These are phyloP conservation scores for Xylaria intraflava DNA, from an alignment of 495 filamentous ascomycete genomes.

Conservation along the genomic window DNA sequence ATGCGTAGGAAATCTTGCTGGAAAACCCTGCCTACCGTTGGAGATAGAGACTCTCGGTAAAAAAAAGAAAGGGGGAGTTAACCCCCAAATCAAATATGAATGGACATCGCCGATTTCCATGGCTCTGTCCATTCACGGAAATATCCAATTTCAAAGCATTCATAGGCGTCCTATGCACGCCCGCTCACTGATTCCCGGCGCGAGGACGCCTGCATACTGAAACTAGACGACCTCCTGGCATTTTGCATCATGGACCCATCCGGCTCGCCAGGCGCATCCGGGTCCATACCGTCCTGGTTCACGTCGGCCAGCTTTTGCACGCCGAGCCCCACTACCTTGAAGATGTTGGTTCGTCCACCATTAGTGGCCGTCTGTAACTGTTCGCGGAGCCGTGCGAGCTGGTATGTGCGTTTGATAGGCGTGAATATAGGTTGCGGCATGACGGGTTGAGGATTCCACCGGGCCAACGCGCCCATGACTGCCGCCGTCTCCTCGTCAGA, in stretches of 20 bases:
- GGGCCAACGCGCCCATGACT: constrained; percentile 76
- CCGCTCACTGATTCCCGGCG: constrained; percentile 38
- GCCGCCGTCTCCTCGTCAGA: constrained; percentile 86
- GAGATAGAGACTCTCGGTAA: too few species aligned
- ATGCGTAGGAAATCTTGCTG: too few species aligned
- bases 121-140: too few species aligned
- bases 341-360: constrained; percentile 50
- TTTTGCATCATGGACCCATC: constrained; percentile 29
- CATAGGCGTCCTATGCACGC: constrained; percentile 27
- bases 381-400: constrained; percentile 79
- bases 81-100: neutral
- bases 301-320: constrained; percentile 41
- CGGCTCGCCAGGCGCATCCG: constrained; percentile 41
- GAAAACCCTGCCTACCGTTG: too few species aligned
- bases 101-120: too few species aligned
- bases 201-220: constrained; percentile 35
- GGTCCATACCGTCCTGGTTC: constrained; percentile 30
- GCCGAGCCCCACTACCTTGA: constrained; percentile 42
- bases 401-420: constrained; percentile 66
- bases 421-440: constrained; percentile 57
- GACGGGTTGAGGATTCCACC: constrained; percentile 68
- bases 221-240: constrained; percentile 37
- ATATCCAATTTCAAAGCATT: neutral
- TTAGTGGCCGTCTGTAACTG: constrained; percentile 72
- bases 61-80: too few species aligned